phyloP scores from a whole-genome alignment of 2,329 filamentous ascomycete species.

The Mariannaea elegans region DNA sequence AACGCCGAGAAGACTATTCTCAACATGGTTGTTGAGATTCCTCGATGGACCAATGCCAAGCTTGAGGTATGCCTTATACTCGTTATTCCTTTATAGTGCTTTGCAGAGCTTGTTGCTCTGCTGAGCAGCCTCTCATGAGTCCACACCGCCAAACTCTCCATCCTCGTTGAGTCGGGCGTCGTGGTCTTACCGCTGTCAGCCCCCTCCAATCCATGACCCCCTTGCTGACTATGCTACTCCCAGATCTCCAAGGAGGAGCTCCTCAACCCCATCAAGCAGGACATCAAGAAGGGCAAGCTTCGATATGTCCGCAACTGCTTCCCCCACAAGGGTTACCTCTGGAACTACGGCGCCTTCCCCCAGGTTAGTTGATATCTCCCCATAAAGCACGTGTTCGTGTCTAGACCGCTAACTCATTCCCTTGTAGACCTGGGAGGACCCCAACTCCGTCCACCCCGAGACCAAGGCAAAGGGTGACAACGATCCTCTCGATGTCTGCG shows the following conservation, averaged over 20 bases:
- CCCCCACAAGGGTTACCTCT: constrained; percentile 99
- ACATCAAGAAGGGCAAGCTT: constrained; percentile 99
- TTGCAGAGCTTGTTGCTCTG: background rate
- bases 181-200: constrained; percentile 11
- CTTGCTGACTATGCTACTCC: constrained; percentile 34
- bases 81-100: background rate
- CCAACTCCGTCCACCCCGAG: constrained; percentile 93
- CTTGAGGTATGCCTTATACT: constrained; percentile 79
- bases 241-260: constrained; percentile 99
- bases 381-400: constrained; percentile 11
- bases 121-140: constrained; percentile 10
- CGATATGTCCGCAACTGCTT: constrained; percentile 99
- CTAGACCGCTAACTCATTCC: constrained; percentile 20
- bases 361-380: constrained; percentile 67
- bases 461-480: constrained; percentile 99
- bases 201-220: background rate
- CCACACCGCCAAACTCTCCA: constrained; percentile 26
- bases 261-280: constrained; percentile 99
- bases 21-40: constrained; percentile 99
- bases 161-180: constrained; percentile 20
- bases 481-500: constrained; percentile 98
- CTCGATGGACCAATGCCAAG: constrained; percentile 99
- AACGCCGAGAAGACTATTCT: constrained; percentile 94
- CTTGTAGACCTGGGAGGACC: constrained; percentile 95
- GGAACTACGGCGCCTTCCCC: constrained; percentile 99